Evolutionary conservation across 768 basidiomycete species (phyloP), one percentile per base, ranked within the genome.

Genomic region (Cantharellus anzutake): DNA sequence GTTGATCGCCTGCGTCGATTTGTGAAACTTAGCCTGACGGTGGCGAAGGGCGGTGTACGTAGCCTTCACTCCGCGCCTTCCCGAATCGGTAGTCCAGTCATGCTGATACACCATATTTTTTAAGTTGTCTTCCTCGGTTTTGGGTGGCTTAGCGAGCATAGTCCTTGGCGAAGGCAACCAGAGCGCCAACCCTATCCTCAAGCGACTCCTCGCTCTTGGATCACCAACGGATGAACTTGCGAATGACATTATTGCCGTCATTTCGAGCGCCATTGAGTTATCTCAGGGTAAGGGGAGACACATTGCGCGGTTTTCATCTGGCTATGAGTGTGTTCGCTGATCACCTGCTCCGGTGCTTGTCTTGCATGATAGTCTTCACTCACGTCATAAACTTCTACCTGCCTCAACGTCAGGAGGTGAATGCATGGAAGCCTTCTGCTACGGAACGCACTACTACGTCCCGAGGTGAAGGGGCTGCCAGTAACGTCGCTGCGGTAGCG

Each of bases 341-440:
- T 55, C 34, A 55, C 34, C 34, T 35, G 11, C 52, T 55, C 37
- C 11, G 7, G 11, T 11, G 16, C 11, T 7, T 34, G 7, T 55
- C 20, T 29, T 29, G 20, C 20, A 29, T 29, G 20, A 29, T 29
- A 57, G 56, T 42, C 56, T 14, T 57, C 14, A 42, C 41, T 7
- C 56, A 57, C 41, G 41, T 57, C 38, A 37, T 57, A 37, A 57
- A 57, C 37, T 57, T 57, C 56, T 57, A 57, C 41, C 56, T 57
- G 14, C 11, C 52, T 11, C 52, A 11, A 48, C 11, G 29, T 55
- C 14, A 55, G 38, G 20, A 29, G 20, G 20, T 29, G 20, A 29
- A 29, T 29, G 20, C 20, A 29, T 29, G 20, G 20, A 29, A 29
- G 20, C 7, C 52, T 11, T 7, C 11, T 37, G 11, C 52, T 37